Base-by-base conservation (phyloP, 352 stramenopile species). In the Saprolegnia parasitica region DNA sequence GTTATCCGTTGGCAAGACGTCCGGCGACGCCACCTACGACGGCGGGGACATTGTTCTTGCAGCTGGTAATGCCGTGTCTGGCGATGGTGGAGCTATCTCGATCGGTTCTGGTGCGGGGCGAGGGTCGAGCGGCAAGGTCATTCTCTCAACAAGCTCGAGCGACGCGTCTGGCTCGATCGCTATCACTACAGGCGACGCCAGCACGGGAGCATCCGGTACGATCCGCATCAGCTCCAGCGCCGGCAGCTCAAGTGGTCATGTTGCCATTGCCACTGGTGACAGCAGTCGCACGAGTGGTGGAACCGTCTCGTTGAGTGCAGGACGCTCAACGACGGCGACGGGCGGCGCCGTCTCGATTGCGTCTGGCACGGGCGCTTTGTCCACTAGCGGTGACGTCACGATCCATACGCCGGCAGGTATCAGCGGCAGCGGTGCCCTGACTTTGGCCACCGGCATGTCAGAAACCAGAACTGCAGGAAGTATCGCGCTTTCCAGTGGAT, bases 321-420 rank as follows among this genome's bases (percentile, higher is more conserved):
- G 29, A 35, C 29, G 29, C 29, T 35, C 29, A 5, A 5, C 29
- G 29, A 5, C 29, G 29, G 29, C 29, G 29, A 35, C 29, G 29
- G 29, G 29, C 29, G 29, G 29, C 29, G 29, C 68, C 10, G 42
- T 49, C 18, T 49, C 60, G 23, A 75, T 88, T 67, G 50, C 80
- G 18, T 86, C 78, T 64, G 81, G 81, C 20, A 42, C 46, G n/a
- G 84, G 79, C 56, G 54, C 71, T 23, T 39, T 76, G 47, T 78
- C 78, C 63, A 86, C 79, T 11, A 89, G 81, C 70, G 81, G 81
- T 24, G 60, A 76, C 9, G 42, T 87, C n/a, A 57, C 40, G 10
- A 54, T 89, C 40, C 60, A 79, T 62, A 76, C 78, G 21, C 62
- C 83, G 21, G n/a, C 32, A 26, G 21, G 40, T 23, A 11, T 26